These are phyloP conservation scores for Penicillium parvum DNA, from an alignment of 495 filamentous ascomycete species.

Conservation along the genomic window DNA sequence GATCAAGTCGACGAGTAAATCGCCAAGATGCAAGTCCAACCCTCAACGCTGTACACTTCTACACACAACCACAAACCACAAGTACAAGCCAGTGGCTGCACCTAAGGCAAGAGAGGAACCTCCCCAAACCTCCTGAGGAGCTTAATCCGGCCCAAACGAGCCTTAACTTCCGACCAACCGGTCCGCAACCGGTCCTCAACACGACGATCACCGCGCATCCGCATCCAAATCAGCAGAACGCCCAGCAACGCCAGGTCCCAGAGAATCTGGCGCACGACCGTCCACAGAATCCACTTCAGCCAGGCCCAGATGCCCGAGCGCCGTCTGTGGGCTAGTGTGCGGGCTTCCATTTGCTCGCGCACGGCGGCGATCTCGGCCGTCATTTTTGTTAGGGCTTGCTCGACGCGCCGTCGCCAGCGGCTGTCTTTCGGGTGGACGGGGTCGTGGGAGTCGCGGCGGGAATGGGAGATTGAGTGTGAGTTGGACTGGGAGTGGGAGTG, in stretches of 20 bases:
- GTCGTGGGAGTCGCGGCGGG: constrained; percentile 10
- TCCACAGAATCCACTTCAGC: constrained; percentile 67
- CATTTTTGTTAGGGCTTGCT: constrained; percentile 82
- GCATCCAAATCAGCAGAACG: constrained; percentile 72
- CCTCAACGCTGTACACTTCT: not conserved
- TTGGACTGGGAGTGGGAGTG: too few relatives aligned
- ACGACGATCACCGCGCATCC: constrained; percentile 67
- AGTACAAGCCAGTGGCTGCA: constrained; percentile 1
- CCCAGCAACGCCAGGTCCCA: constrained; percentile 67
- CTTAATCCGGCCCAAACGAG: constrained; percentile 51
- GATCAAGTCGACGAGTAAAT: constrained; percentile 5
- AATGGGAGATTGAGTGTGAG: constrained; percentile 3
- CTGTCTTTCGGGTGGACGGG: constrained; percentile 13
- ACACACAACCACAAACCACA: constrained; percentile 1
- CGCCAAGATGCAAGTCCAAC: constrained; percentile 7
- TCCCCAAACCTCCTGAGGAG: constrained; percentile 21
- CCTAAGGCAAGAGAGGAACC: constrained; percentile 22
- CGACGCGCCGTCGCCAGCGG: constrained; percentile 77
- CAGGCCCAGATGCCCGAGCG: constrained; percentile 61
- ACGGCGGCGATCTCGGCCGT: constrained; percentile 92
- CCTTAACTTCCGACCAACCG: constrained; percentile 57
- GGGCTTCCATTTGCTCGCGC: constrained; percentile 80
- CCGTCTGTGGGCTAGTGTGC: constrained; percentile 33
- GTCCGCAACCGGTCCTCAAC: constrained; percentile 71
- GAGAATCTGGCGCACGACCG: constrained; percentile 65